Evolutionary conservation across 345 rosid species (phyloP), one percentile per base, ranked within the genome.

Genomic region (Brassica nigra): DNA sequence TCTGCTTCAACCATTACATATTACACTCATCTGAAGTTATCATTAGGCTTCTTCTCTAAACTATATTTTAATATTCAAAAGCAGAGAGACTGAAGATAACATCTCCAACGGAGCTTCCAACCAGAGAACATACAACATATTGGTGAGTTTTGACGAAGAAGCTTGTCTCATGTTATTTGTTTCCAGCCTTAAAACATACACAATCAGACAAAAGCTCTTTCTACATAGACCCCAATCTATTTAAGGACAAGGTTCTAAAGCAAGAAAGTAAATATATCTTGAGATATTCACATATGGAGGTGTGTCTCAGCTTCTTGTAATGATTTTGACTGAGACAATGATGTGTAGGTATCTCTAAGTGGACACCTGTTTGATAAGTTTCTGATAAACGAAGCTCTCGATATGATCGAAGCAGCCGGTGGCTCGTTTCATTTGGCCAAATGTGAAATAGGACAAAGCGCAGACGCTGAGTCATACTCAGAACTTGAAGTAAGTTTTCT

Each of bases 351-450:
- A 77, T 90, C 99, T 80, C 69, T 95, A 70, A 90, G 92, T 73
- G 99, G 99, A 58, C 98, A 91, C 85, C 79, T 95, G 29, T 95
- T 95, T 75, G 99, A 95, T 84, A 82, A 88, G 75, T 95, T 91
- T 83, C 85, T 93, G 75, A 95, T 93, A 81, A 93, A 95, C 74
- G 99, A 95, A 82, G 99, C 99, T 57, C 84, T 95, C 77, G 97
- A 95, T 77, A 88, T 87, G 61, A 95, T 95, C 42, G 99, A 95
- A 87, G 87, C 84, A 0, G 95, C 92, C 0, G 94, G 99, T 58
- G 98, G 98, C 64, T 85, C 97, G 82, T 95, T 92, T 76, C 97
- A 87, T 82, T 87, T 92, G 88, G 90, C 87, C 14, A 95, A 87
- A 77, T 92, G 99, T 86, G 89, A 91, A 69, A 80, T 92, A 69